Conservation (phyloP, 2,329 filamentous ascomycete species). For the Trichoderma semiorbis region DNA sequence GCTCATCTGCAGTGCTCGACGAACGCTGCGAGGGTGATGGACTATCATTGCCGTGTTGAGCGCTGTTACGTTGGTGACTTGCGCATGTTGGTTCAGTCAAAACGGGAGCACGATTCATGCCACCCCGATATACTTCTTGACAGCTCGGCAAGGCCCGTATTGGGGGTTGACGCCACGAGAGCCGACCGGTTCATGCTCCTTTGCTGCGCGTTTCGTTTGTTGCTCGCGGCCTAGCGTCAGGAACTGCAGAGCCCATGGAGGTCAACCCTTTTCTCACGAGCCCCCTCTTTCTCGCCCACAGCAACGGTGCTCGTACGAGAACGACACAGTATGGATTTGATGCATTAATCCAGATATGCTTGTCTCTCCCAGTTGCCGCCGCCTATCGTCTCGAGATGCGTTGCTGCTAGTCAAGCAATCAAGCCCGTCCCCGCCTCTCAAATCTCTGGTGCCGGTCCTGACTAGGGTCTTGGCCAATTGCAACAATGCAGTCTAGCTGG, state of each 20-base stretch:
- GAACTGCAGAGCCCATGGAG: neutral
- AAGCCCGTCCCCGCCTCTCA: neutral
- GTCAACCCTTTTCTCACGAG: neutral
- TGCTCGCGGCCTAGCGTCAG: neutral
- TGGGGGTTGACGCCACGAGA: neutral
- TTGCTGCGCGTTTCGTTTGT: neutral
- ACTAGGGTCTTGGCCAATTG: slow-evolving; percentile 8
- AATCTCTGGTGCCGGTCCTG: slow-evolving; percentile 8
- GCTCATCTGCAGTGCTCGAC: neutral
- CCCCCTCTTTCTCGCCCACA: neutral
- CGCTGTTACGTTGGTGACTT: neutral
- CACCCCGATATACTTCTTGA: neutral
- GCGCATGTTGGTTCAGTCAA: neutral
- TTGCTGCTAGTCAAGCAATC: neutral
- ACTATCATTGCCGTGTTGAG: neutral
- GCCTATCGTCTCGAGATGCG: neutral
- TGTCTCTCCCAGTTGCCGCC: neutral
- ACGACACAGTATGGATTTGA: neutral
- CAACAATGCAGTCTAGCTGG: neutral
- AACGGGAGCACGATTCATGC: neutral
- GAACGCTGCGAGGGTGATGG: neutral
- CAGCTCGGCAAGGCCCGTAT: slow-evolving; percentile 1
- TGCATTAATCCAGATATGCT: neutral
- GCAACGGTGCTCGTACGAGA: neutral
- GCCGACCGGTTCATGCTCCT: neutral